Percentiles rank a stretch among this genome's conserved stretches.
These are phyloP conservation scores for Hypericum androsaemum DNA, from an alignment of 345 rosid species.

Conservation along the genomic window DNA sequence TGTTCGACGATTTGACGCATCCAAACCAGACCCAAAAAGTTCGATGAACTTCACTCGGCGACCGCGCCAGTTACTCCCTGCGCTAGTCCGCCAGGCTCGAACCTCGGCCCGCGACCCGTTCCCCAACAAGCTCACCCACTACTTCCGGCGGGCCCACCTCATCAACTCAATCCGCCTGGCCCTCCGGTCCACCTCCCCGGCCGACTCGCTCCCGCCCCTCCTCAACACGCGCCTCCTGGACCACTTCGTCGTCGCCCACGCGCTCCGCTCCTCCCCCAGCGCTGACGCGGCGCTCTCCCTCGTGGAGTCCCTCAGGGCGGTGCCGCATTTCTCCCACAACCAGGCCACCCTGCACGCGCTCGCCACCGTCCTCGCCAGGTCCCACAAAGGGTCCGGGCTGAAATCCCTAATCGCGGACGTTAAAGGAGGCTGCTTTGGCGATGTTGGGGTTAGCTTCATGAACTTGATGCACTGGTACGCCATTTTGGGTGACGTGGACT, in stretches of 20 bases:
- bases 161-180: conserved; percentile 62
- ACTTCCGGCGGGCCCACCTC: conserved; percentile 58
- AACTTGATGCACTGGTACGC: conserved; percentile 61
- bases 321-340: conserved; percentile 31
- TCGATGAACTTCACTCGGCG: conserved; percentile 31
- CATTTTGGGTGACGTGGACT: conserved; percentile 39
- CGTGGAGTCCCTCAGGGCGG: conserved; percentile 28
- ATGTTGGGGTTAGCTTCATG: conserved; percentile 51
- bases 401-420: conserved; percentile 37
- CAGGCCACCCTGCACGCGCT: conserved; percentile 49
- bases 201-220: conserved; percentile 20
- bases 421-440: conserved; percentile 34
- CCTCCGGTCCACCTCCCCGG: conserved; percentile 47
- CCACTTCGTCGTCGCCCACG: conserved; percentile 55
- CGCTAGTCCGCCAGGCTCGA: conserved; percentile 34
- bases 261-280: conserved; percentile 65
- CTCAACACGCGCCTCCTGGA: conserved; percentile 57
- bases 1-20: no score
- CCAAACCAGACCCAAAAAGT: no score
- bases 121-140: conserved; percentile 59
- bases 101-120: conserved; percentile 57
- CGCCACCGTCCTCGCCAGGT: conserved; percentile 68
- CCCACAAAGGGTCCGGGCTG: conserved; percentile 35
- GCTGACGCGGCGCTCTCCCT: conserved; percentile 52
- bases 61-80: conserved; percentile 8